Evolutionary conservation across 306 rosid genomes (phyloP), one percentile per base, ranked within the genome.

Genomic region (Hylodesmum podocarpum): DNA sequence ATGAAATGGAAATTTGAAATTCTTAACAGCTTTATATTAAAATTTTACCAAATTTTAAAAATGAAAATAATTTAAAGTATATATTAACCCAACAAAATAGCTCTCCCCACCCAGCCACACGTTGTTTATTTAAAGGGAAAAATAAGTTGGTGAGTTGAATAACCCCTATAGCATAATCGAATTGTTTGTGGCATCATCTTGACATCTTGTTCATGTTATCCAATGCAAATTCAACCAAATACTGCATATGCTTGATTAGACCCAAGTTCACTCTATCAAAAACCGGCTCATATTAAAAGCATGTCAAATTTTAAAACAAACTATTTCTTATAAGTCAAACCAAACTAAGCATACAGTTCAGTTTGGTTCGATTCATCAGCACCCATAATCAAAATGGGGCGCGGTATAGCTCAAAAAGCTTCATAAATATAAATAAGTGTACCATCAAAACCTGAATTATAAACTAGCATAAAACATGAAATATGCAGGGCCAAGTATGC

Each of bases 401-500:
- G 22, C 3, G 25, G 16, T 27, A 66, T 67, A 24, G 29, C 63
- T 2, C 29, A 33, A 41, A 53, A 44, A 58, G 62, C 37, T 73
- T 66, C 62, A 39, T 29, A 50, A 53, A 40, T 10, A 8, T 36
- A 82, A 66, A 51, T 66, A 57, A 49, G n/a, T 46, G 21, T 8
- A 44, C 41, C 3, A 44, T 21, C 72, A 58, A 65, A 53, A 79
- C 25, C 63, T 33, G 31, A 72, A 67, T 41, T 29, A 80, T 70
- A 19, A 62, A 57, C 14, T 44, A 37, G 58, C 65, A 29, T 16
- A 9, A 47, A 55, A 70, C 71, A 57, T 4, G 6, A 79, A 51
- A 75, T 28, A 49, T 6, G 15, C 10, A n/a, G 4, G 62, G 24
- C 75, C 58, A 72, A 73, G 62, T n/a, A 65, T 43, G 46, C 37